Percentiles rank a stretch among this genome's conserved stretches.
phyloP scores from a whole-genome alignment of 192 early-diverging fungal species.

The Backusella mclennaniae region DNA sequence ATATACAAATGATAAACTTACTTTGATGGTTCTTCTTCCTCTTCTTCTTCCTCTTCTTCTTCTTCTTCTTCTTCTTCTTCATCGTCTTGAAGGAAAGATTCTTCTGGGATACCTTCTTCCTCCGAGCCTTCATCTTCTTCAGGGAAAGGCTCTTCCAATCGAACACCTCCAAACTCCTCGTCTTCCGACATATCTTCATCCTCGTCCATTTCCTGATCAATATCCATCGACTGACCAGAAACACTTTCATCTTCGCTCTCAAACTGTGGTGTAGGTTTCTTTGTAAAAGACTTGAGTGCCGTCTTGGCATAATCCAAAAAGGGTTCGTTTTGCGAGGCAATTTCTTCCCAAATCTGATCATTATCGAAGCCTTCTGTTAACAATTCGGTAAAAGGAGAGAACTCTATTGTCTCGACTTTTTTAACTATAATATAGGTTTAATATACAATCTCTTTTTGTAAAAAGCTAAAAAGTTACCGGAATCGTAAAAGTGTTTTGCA shows the following conservation, averaged over 20 bases:
- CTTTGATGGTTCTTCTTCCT: conserved; percentile 23
- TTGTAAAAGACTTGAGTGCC: conserved; percentile 36
- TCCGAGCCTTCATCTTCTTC: conserved; percentile 31
- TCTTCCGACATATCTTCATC: background rate
- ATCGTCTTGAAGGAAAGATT: conserved; percentile 39
- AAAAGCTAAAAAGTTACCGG: conserved; percentile 29
- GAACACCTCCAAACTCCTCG: no score
- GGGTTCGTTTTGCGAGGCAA: conserved; percentile 82
- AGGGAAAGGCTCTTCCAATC: conserved; percentile 39
- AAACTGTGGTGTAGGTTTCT: conserved; percentile 32
- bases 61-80: conserved; percentile 14
- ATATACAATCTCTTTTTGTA: no score
- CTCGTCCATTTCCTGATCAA: conserved; percentile 38
- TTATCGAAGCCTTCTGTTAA: conserved; percentile 71
- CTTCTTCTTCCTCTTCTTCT: conserved; percentile 41
- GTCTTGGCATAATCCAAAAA: conserved; percentile 63
- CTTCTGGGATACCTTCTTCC: conserved; percentile 25
- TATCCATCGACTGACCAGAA: conserved; percentile 36
- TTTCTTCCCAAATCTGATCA: conserved; percentile 94
- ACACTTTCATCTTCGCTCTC: conserved; percentile 40
- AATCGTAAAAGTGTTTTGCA: conserved; percentile 54
- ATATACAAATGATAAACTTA: conserved; percentile 19
- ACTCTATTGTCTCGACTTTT: conserved; percentile 42
- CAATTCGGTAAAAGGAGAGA: conserved; percentile 61
- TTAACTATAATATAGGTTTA: conserved; percentile 34